These are phyloP conservation scores for Tuber brumale DNA, from an alignment of 495 filamentous ascomycete genomes.

Conservation along the genomic window DNA sequence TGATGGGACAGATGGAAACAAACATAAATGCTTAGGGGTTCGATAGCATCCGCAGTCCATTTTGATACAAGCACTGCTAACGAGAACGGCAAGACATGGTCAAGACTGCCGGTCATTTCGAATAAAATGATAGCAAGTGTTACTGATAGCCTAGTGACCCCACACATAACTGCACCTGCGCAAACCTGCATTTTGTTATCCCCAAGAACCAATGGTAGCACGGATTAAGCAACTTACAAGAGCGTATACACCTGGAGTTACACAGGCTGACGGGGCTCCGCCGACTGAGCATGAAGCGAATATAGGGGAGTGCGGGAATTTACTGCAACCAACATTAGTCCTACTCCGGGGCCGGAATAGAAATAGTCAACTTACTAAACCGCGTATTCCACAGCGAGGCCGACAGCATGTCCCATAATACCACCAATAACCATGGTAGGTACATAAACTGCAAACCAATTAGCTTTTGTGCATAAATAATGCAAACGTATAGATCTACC, in stretches of 20 bases:
- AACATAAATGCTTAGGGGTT: slow-evolving; percentile 90
- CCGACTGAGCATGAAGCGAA: slow-evolving; percentile 67
- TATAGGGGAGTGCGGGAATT: slow-evolving; percentile 62
- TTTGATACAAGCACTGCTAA: slow-evolving; percentile 87
- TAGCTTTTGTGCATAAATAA: slow-evolving; percentile 7
- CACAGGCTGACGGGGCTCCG: slow-evolving; percentile 68
- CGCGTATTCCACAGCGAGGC: slow-evolving; percentile 77
- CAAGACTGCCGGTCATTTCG: slow-evolving; percentile 86
- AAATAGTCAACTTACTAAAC: slow-evolving; percentile 45
- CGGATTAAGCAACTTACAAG: slow-evolving; percentile 47
- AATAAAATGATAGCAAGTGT: slow-evolving; percentile 94
- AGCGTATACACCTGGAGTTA: slow-evolving; percentile 92
- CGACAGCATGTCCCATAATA: slow-evolving; percentile 80
- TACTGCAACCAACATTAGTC: slow-evolving; percentile 32
- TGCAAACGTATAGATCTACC: slow-evolving; percentile 16
- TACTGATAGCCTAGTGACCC: slow-evolving; percentile 87
- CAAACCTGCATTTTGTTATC: slow-evolving; percentile 50
- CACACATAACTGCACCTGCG: slow-evolving; percentile 95
- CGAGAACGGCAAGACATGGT: slow-evolving; percentile 93
- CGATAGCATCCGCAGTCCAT: slow-evolving; percentile 94
- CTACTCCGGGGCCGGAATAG: not conserved
- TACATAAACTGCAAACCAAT: slow-evolving; percentile 37
- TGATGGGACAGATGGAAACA: slow-evolving; percentile 33
- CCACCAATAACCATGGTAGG: slow-evolving; percentile 98
- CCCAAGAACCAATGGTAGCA: not conserved